Percentiles rank a stretch among this genome's conserved stretches.
These are phyloP conservation scores for Spirogloea muscicola DNA, from an alignment of 139 green algal species.

Conservation along the genomic window DNA sequence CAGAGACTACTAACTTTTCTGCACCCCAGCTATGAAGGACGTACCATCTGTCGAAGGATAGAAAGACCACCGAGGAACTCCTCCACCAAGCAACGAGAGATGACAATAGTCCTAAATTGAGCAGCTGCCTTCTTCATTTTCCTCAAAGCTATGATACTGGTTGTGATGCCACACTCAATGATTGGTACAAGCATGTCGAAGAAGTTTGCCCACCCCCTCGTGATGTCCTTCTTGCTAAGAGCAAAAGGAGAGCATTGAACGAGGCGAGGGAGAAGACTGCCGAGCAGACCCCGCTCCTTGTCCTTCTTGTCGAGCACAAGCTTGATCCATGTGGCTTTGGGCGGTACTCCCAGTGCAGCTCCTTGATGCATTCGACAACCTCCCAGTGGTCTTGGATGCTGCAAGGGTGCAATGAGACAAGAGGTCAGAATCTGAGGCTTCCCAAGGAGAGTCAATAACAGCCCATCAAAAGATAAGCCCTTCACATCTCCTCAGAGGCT, in stretches of 20 bases:
- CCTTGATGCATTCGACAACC: conserved; percentile 4
- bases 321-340: not conserved
- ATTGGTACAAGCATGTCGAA: no score
- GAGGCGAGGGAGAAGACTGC: not conserved
- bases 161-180: no score
- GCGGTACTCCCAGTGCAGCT: conserved; percentile 8
- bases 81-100: no score
- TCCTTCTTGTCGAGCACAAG: conserved; percentile 18
- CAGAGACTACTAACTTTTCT: no score
- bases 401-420: not conserved
- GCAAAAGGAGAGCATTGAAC: not conserved
- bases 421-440: no score
- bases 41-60: no score
- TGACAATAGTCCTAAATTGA: no score
- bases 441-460: no score
- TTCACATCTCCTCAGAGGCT: not conserved
- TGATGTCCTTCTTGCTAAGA: not conserved
- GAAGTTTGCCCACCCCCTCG: conserved; percentile 5
- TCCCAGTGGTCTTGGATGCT: conserved; percentile 27
- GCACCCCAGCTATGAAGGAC: no score
- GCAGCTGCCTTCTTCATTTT: no score
- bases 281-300: not conserved
- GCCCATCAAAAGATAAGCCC: not conserved
- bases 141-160: no score
- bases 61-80: no score